Percentiles rank a stretch among this genome's conserved stretches.
These are phyloP conservation scores for Chrysoporthe deuterocubensis DNA, from an alignment of 2,329 filamentous ascomycete species.

Conservation along the genomic window DNA sequence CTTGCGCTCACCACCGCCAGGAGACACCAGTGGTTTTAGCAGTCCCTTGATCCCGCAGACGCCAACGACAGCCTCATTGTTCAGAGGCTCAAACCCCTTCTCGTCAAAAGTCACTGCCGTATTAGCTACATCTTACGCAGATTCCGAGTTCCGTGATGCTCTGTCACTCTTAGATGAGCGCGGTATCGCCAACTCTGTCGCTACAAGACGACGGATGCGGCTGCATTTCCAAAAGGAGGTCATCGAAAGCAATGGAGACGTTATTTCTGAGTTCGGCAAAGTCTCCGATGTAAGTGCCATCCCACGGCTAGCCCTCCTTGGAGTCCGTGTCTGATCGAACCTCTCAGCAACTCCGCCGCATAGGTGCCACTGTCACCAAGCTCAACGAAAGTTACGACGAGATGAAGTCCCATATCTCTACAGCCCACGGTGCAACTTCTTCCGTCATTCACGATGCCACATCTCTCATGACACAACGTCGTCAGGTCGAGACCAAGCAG, in stretches of 20 bases:
- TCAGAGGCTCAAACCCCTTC: conserved; percentile 65
- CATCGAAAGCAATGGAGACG: conserved; percentile 87
- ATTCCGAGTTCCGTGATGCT: conserved; percentile 87
- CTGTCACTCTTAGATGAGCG: conserved; percentile 77
- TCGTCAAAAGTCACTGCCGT: conserved; percentile 83
- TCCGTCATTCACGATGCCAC: conserved; percentile 79
- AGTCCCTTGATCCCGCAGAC: conserved; percentile 38
- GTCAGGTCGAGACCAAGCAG: conserved; percentile 79
- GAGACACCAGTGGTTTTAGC: conserved; percentile 32
- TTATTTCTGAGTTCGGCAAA: conserved; percentile 84
- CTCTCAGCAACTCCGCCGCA: conserved; percentile 78
- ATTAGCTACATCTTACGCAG: conserved; percentile 89
- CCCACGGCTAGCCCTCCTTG: not conserved
- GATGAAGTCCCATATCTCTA: conserved; percentile 76
- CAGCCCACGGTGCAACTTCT: conserved; percentile 75
- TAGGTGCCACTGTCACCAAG: conserved; percentile 76
- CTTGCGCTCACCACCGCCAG: conserved; percentile 19
- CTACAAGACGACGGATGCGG: conserved; percentile 77
- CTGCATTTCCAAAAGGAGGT: conserved; percentile 89
- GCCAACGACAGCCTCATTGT: conserved; percentile 37
- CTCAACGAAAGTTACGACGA: conserved; percentile 80
- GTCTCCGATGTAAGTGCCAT: conserved; percentile 74
- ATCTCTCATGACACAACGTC: conserved; percentile 71
- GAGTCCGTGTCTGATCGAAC: conserved; percentile 8
- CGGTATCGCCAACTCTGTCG: conserved; percentile 72